Conservation (phyloP, 2,329 filamentous ascomycete species). For the Sporothrix protearum region DNA sequence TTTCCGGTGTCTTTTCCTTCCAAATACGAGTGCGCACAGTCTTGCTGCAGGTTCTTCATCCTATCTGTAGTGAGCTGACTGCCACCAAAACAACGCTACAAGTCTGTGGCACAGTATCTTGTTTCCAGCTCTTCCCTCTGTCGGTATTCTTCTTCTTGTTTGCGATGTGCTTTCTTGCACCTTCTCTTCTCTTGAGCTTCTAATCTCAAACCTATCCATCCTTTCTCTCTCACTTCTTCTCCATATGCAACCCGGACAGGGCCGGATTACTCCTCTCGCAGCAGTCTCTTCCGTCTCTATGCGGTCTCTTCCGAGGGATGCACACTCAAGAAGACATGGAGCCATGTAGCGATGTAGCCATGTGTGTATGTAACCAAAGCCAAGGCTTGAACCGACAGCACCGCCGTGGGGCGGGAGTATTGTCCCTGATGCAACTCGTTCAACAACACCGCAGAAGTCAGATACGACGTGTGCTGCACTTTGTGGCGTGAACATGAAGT, state of each 20-base stretch:
- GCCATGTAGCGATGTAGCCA: not conserved
- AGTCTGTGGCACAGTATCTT: not conserved
- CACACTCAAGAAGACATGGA: not conserved
- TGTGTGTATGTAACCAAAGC: not conserved
- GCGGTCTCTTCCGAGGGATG: constrained; percentile 1
- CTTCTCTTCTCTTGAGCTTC: not conserved
- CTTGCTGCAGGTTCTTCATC: not conserved
- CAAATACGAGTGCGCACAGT: not conserved
- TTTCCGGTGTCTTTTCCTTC: not conserved
- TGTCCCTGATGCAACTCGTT: not conserved
- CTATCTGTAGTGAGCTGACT: not conserved
- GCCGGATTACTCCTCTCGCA: constrained; percentile 10
- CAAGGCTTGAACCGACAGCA: constrained; percentile 4
- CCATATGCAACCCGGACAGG: not conserved
- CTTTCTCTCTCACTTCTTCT: not conserved
- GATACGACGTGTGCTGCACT: constrained; percentile 8
- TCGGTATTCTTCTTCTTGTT: not conserved
- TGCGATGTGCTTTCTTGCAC: not conserved
- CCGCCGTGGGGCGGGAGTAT: constrained; percentile 3
- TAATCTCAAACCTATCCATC: not conserved
- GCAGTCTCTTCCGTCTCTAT: not conserved
- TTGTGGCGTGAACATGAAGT: not conserved
- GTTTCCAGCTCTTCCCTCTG: not conserved
- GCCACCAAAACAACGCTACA: not conserved
- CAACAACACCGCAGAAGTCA: not conserved